Evolutionary conservation across 2,329 filamentous ascomycete species (phyloP).

Genomic region (Ophioceras dolichostomum): DNA sequence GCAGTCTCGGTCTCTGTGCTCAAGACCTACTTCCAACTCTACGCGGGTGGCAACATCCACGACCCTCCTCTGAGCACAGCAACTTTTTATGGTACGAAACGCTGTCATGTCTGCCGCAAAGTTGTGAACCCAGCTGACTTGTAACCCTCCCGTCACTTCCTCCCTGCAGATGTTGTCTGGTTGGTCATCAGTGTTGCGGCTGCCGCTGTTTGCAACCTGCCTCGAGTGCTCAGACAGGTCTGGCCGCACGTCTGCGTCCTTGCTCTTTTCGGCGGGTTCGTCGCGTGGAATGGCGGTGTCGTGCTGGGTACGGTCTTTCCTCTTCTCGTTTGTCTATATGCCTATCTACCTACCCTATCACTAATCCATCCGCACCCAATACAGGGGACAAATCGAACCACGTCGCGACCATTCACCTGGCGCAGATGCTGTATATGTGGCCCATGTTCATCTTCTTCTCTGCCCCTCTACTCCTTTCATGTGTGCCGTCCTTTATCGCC

Average conservation of each 20-base stretch:
- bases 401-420: slow-evolving; percentile 72
- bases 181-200: slow-evolving; percentile 45
- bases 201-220: slow-evolving; percentile 38
- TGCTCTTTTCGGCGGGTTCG: slow-evolving; percentile 57
- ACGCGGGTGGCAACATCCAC: slow-evolving; percentile 39
- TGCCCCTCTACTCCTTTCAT: slow-evolving; percentile 56
- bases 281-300: slow-evolving; percentile 80
- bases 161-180: neutral
- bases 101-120: neutral
- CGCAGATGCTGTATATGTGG: slow-evolving; percentile 95
- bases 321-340: no score
- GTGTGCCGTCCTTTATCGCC: slow-evolving; percentile 23
- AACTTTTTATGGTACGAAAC: slow-evolving; percentile 35
- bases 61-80: slow-evolving; percentile 36
- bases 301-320: slow-evolving; percentile 77
- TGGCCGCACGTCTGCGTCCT: slow-evolving; percentile 55
- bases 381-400: slow-evolving; percentile 90
- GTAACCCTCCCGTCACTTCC: neutral
- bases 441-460: slow-evolving; percentile 86
- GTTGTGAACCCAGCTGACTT: no score
- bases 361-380: no score
- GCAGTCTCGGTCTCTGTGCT: neutral
- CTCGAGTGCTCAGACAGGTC: slow-evolving; percentile 30
- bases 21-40: neutral
- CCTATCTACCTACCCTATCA: no score